Evolutionary conservation across 768 basidiomycete genomes (phyloP).

Genomic region (Coprinopsis strossmayeri): DNA sequence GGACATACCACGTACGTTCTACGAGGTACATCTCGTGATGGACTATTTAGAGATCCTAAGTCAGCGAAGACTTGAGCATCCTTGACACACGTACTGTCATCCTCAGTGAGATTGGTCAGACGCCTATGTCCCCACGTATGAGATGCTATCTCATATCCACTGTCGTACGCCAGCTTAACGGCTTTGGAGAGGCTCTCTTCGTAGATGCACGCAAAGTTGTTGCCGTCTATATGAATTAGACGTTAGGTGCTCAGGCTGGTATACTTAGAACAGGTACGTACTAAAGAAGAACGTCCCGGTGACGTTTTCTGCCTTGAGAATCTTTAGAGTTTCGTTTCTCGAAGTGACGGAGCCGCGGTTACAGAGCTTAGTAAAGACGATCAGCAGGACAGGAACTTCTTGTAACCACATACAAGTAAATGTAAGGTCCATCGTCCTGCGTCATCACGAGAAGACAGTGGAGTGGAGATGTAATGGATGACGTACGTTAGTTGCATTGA

Average conservation of each 20-base stretch:
- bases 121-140: constrained; percentile 41
- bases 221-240: constrained; percentile 23
- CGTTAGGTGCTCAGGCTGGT: not conserved
- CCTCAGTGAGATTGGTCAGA: constrained; percentile 31
- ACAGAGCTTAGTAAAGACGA: no score
- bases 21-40: constrained; percentile 40
- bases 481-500: not conserved
- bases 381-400: not conserved
- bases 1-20: constrained; percentile 28
- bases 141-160: constrained; percentile 38
- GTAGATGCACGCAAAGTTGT: constrained; percentile 40
- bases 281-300: constrained; percentile 41
- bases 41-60: no score
- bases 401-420: constrained; percentile 24
- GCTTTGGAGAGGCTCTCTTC: constrained; percentile 23
- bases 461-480: no score
- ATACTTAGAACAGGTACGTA: constrained; percentile 15
- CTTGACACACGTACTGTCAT: constrained; percentile 35
- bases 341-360: no score
- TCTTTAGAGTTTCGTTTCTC: constrained; percentile 31
- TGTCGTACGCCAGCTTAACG: constrained; percentile 29
- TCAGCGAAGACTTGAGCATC: no score
- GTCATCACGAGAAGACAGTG: not conserved
- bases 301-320: constrained; percentile 26
- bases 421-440: constrained; percentile 30